Base-by-base conservation (phyloP, 495 filamentous ascomycete species). In the Pseudoneurospora amorphoporcata region DNA sequence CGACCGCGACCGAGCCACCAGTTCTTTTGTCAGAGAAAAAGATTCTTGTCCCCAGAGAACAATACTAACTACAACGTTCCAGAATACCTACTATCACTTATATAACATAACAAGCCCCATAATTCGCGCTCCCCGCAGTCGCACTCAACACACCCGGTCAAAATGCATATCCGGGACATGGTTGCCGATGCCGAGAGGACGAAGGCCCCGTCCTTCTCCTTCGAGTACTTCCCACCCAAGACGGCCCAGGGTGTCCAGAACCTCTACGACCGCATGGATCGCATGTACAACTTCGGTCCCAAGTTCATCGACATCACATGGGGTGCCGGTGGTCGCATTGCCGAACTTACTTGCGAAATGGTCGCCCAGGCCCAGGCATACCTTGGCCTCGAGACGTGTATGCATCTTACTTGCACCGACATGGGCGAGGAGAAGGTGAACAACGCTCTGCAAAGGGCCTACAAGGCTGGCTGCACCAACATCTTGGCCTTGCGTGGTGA, bases 181-280 rank as follows among this genome's bases (percentile, higher is more conserved):
- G 86, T 99, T 75, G 87, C 91, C 74, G 92, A 95, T 77, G 91
- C 93, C 84, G 87, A 93, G 77, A 82, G 80, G 84, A 87, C 90
- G 73, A 88, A 88, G 79, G 87, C 89, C 75, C 90, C 94, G 68
- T 93, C 92, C 71, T 97, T 98, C 87, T 98, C 96, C 39, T 99
- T 99, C 81, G 96, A 99, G 83, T 99, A 97, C 86, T 99, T 98
- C 83, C 95, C 96, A 65, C 96, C 96, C n/a, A 99, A 99, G 84
- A 99, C 96, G 1, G 95, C 95, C 2, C 92, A 94, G 86, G 96
- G 96, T 87, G 95, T 99, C 9, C 96, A 98, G 85, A 99, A 99
- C 80, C 89, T 99, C 71, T 99, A 99, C 84, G 96, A 99, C 80
- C 92, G 94, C 76, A 98, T 99, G 92, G 94, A 99, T 84, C 94